phyloP scores from a whole-genome alignment of 225 moss, liverwort and hornwort genomes.

The Takakia lepidozioides region DNA sequence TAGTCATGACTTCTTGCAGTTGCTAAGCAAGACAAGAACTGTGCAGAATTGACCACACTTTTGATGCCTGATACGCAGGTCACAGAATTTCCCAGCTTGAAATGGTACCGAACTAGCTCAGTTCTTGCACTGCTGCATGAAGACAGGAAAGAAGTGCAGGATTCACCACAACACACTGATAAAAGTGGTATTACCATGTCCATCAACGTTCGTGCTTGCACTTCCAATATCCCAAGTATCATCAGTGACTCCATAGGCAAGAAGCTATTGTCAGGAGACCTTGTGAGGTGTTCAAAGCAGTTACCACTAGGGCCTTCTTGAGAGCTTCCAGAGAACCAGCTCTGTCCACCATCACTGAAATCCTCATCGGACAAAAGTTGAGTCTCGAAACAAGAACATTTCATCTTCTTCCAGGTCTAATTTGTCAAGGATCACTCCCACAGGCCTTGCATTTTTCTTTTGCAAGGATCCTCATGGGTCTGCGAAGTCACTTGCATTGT shows the following conservation, averaged over 20 bases:
- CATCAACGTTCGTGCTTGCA: not conserved
- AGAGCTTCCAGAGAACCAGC: slow-evolving; percentile 26
- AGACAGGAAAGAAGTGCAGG: too few species aligned
- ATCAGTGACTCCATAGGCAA: not conserved
- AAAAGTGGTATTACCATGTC: too few species aligned
- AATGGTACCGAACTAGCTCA: too few species aligned
- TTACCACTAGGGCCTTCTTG: slow-evolving; percentile 6
- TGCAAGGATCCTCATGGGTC: too few species aligned
- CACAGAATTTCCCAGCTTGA: too few species aligned
- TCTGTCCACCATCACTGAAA: slow-evolving; percentile 13
- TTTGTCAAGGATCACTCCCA: not conserved
- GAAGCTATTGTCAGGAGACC: slow-evolving; percentile 8
- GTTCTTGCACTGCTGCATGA: too few species aligned
- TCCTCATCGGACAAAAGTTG: slow-evolving; percentile 9
- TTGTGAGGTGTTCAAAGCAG: slow-evolving; percentile 7
- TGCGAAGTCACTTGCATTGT: too few species aligned
- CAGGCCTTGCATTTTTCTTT: slow-evolving; percentile 1
- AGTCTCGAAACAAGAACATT: slow-evolving; percentile 6
- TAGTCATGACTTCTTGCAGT: too few species aligned
- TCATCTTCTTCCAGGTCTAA: slow-evolving; percentile 5
- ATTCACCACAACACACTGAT: too few species aligned
- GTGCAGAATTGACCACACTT: too few species aligned
- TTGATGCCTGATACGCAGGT: too few species aligned
- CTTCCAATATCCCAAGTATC: not conserved
- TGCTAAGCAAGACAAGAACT: too few species aligned